phyloP scores from a whole-genome alignment of 2,329 filamentous ascomycete species.

The Trichoderma koningii region DNA sequence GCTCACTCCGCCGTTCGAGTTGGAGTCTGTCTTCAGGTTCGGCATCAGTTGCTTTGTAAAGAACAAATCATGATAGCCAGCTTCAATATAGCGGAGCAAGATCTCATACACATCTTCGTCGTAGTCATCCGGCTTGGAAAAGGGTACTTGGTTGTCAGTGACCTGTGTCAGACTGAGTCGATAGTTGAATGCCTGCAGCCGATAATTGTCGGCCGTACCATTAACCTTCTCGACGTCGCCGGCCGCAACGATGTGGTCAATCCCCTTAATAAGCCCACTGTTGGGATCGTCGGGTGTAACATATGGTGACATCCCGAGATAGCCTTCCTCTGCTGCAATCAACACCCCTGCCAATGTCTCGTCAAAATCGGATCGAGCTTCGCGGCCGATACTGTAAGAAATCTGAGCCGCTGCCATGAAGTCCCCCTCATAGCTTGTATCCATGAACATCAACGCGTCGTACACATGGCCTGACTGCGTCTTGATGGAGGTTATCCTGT shows the following conservation, averaged over 20 bases:
- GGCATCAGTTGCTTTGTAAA: slow-evolving; percentile 27
- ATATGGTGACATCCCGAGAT: slow-evolving; percentile 31
- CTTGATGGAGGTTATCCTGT: slow-evolving; percentile 21
- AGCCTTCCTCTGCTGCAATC: background rate
- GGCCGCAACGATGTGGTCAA: slow-evolving; percentile 26
- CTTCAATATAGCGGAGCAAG: slow-evolving; percentile 27
- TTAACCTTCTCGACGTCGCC: background rate
- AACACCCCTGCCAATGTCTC: slow-evolving; percentile 29
- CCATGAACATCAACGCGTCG: slow-evolving; percentile 32
- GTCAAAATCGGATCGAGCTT: slow-evolving; percentile 24
- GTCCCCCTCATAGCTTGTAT: slow-evolving; percentile 36
- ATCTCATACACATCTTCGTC: slow-evolving; percentile 24
- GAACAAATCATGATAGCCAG: slow-evolving; percentile 13
- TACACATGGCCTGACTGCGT: slow-evolving; percentile 18
- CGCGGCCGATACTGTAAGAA: slow-evolving; percentile 29
- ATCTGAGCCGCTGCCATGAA: slow-evolving; percentile 32
- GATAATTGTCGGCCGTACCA: slow-evolving; percentile 21
- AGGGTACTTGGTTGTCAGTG: slow-evolving; percentile 23
- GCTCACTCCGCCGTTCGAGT: slow-evolving; percentile 30
- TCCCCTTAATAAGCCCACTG: slow-evolving; percentile 31
- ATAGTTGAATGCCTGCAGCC: slow-evolving; percentile 29
- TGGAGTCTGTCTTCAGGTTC: slow-evolving; percentile 27
- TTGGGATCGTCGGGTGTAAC: slow-evolving; percentile 25
- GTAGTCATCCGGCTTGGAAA: slow-evolving; percentile 23
- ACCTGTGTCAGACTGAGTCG: slow-evolving; percentile 24